These are phyloP conservation scores for Fusarium guadeloupense DNA, from an alignment of 2,329 filamentous ascomycete species.

Conservation along the genomic window DNA sequence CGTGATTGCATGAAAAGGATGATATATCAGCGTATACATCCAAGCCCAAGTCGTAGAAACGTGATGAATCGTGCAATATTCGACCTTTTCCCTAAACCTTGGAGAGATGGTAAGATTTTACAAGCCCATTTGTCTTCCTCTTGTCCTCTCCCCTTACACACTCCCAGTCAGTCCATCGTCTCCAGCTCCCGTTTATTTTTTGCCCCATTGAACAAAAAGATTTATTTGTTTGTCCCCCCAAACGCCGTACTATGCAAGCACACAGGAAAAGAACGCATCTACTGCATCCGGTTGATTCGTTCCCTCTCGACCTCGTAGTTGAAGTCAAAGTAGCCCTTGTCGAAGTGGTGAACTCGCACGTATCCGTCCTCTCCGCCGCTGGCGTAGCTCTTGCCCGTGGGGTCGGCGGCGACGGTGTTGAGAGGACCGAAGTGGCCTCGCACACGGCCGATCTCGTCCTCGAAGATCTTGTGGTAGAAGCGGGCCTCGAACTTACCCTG, in stretches of 20 bases:
- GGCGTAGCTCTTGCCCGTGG: slow-evolving; percentile 90
- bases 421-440: slow-evolving; percentile 96
- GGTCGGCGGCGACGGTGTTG: slow-evolving; percentile 95
- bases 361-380: slow-evolving; percentile 98
- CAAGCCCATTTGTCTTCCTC: slow-evolving; percentile 40
- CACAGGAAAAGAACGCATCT: slow-evolving; percentile 49
- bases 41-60: slow-evolving; percentile 34
- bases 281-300: slow-evolving; percentile 59
- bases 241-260: slow-evolving; percentile 57
- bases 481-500: slow-evolving; percentile 99
- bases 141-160: slow-evolving; percentile 29
- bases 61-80: slow-evolving; percentile 42
- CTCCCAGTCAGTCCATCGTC: slow-evolving; percentile 18
- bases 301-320: slow-evolving; percentile 98
- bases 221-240: slow-evolving; percentile 45
- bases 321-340: slow-evolving; percentile 99
- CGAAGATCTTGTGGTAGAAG: slow-evolving; percentile 99
- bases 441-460: slow-evolving; percentile 97
- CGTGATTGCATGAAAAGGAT: slow-evolving; percentile 36
- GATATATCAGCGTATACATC: slow-evolving; percentile 24
- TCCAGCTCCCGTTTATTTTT: slow-evolving; percentile 40
- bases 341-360: slow-evolving; percentile 97
- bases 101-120: slow-evolving; percentile 48
- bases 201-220: slow-evolving; percentile 44
- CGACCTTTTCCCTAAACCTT: slow-evolving; percentile 41